phyloP scores from a whole-genome alignment of 495 filamentous ascomycete genomes.

The Neurospora sp. region DNA sequence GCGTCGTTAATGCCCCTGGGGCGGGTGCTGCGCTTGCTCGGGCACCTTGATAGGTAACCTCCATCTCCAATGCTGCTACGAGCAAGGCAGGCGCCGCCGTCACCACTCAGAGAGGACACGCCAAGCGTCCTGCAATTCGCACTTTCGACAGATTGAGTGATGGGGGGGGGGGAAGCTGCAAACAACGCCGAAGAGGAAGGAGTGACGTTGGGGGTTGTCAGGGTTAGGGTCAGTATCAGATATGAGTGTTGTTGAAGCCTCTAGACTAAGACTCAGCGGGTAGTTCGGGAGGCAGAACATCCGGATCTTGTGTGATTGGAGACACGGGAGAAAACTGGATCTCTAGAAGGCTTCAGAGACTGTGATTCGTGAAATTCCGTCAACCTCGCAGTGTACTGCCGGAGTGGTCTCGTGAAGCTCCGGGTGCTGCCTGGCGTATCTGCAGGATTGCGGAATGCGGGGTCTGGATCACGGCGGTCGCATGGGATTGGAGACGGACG shows the following conservation, averaged over 20 bases:
- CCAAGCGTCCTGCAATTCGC: background rate
- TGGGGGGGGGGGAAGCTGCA: background rate
- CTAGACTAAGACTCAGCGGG: background rate
- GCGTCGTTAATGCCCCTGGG: background rate
- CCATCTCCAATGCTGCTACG: background rate
- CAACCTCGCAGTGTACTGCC: background rate
- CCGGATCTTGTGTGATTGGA: background rate
- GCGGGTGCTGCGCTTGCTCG: background rate
- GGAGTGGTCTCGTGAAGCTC: background rate
- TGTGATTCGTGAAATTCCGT: background rate
- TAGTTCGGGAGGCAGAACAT: no score
- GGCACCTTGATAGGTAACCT: background rate
- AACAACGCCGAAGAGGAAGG: background rate
- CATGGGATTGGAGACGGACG: background rate
- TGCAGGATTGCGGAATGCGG: background rate
- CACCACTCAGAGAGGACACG: background rate
- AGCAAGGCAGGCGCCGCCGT: background rate
- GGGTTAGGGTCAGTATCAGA: background rate
- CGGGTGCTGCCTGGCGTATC: background rate
- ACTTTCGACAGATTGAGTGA: background rate
- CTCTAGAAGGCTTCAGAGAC: background rate
- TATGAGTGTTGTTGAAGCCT: background rate
- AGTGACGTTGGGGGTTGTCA: background rate
- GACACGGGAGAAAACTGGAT: background rate
- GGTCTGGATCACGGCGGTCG: background rate